Evolutionary conservation across 257 asterid species (phyloP).

Genomic region (Penstemon davidsonii): DNA sequence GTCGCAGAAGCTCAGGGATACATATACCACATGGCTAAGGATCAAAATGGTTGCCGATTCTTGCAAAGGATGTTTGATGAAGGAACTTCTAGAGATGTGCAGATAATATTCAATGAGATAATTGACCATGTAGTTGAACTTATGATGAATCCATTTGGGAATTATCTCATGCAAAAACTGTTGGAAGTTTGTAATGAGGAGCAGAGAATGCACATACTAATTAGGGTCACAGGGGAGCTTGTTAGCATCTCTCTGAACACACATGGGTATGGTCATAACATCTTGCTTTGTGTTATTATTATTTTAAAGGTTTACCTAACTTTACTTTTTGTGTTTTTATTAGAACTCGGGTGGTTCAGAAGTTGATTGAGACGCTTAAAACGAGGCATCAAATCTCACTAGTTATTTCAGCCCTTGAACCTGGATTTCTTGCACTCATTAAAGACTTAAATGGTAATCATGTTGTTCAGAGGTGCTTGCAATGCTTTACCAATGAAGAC

Average conservation of each 20-base stretch:
- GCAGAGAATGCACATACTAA: conserved; percentile 71
- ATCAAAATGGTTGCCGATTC: conserved; percentile 93
- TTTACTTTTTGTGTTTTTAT: conserved; percentile 17
- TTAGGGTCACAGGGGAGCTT: conserved; percentile 79
- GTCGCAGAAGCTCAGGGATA: conserved; percentile 59
- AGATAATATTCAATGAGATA: conserved; percentile 69
- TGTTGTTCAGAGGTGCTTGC: conserved; percentile 88
- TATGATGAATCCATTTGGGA: conserved; percentile 95
- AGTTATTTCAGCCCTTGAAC: conserved; percentile 78
- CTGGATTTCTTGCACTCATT: conserved; percentile 83
- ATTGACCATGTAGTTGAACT: conserved; percentile 76
- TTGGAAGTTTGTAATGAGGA: conserved; percentile 88
- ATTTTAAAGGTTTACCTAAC: conserved; percentile 9
- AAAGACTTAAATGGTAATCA: conserved; percentile 91
- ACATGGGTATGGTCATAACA: conserved; percentile 63
- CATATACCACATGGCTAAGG: conserved; percentile 62
- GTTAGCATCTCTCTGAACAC: conserved; percentile 79
- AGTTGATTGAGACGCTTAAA: conserved; percentile 84
- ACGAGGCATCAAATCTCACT: conserved; percentile 64
- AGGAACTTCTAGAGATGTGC: conserved; percentile 68
- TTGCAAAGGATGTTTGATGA: conserved; percentile 82
- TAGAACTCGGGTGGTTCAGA: conserved; percentile 97
- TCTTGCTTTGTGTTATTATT: conserved; percentile 16
- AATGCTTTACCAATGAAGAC: conserved; percentile 70
- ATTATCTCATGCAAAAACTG: conserved; percentile 91